Conservation (phyloP, 768 basidiomycete genomes). For the Trametes elegans region DNA sequence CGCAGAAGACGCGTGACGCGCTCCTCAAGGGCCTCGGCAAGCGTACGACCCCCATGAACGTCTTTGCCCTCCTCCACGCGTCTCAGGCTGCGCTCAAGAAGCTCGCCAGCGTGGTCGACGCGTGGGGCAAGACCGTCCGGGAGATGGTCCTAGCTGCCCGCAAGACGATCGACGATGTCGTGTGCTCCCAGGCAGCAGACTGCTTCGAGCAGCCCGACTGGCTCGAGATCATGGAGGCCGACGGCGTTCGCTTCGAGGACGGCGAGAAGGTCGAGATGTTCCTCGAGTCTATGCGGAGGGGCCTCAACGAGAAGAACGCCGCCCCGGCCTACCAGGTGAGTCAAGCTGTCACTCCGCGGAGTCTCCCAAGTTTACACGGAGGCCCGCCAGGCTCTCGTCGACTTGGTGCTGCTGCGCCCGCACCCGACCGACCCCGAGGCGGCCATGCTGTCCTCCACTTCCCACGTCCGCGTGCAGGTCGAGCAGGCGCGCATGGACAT, state of each 20-base stretch:
- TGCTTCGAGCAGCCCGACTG: constrained; percentile 73
- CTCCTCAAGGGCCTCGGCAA: constrained; percentile 75
- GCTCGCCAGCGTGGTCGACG: constrained; percentile 55
- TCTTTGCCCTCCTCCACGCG: constrained; percentile 67
- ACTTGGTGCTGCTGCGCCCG: constrained; percentile 65
- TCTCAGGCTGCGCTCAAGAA: constrained; percentile 59
- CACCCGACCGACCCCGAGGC: constrained; percentile 55
- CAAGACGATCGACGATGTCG: constrained; percentile 57
- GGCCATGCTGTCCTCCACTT: constrained; percentile 68
- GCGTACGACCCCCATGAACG: constrained; percentile 62
- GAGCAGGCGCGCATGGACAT: constrained; percentile 70
- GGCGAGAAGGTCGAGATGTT: constrained; percentile 75
- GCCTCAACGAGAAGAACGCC: constrained; percentile 64
- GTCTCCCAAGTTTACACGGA: background rate
- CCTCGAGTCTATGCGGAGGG: constrained; percentile 61
- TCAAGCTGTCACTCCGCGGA: constrained; percentile 1
- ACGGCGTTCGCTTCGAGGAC: constrained; percentile 75
- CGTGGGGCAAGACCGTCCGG: constrained; percentile 65
- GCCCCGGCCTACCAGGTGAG: constrained; percentile 74
- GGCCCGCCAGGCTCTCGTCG: constrained; percentile 60
- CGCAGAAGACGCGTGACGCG: constrained; percentile 60
- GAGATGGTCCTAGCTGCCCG: constrained; percentile 69
- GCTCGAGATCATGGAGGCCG: constrained; percentile 68
- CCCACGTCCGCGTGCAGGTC: constrained; percentile 66
- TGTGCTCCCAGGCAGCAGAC: constrained; percentile 56